phyloP scores from a whole-genome alignment of 257 asterid species.

The Craterostigma plantagineum region DNA sequence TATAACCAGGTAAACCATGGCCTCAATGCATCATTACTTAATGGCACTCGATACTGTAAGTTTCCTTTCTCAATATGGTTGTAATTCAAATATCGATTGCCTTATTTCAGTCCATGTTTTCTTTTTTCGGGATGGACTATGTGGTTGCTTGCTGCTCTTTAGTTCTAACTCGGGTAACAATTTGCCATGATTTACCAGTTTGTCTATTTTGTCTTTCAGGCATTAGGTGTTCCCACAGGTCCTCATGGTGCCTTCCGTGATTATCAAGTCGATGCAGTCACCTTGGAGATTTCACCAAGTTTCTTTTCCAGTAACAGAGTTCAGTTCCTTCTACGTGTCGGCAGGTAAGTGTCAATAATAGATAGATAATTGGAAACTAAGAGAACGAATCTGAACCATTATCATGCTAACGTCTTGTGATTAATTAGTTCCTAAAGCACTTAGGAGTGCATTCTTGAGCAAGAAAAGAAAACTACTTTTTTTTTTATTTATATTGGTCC shows the following conservation, averaged over 20 bases:
- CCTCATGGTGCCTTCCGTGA: slow-evolving; percentile 97
- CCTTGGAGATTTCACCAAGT: slow-evolving; percentile 64
- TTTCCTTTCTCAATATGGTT: too few relatives aligned
- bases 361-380: too few relatives aligned
- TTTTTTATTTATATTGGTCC: too few relatives aligned
- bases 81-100: too few relatives aligned
- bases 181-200: too few relatives aligned
- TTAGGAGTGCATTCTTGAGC: background rate
- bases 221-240: slow-evolving; percentile 91
- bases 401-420: too few relatives aligned
- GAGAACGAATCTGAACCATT: too few relatives aligned
- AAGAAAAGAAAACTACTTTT: slow-evolving; percentile 3
- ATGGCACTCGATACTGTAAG: too few relatives aligned
- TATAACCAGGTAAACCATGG: slow-evolving; percentile 55
- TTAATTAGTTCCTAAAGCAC: too few relatives aligned
- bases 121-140: background rate
- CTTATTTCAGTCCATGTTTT: background rate
- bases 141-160: too few relatives aligned
- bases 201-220: slow-evolving; percentile 33
- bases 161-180: too few relatives aligned
- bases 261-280: slow-evolving; percentile 87
- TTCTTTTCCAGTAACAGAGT: slow-evolving; percentile 27
- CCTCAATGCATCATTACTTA: slow-evolving; percentile 3
- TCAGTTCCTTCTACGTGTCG: slow-evolving; percentile 47
- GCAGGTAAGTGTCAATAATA: too few relatives aligned